Percentiles rank a stretch among this genome's conserved stretches.
Conservation (phyloP, 257 asterid genomes). For the Parsonsia alboflavescens region DNA sequence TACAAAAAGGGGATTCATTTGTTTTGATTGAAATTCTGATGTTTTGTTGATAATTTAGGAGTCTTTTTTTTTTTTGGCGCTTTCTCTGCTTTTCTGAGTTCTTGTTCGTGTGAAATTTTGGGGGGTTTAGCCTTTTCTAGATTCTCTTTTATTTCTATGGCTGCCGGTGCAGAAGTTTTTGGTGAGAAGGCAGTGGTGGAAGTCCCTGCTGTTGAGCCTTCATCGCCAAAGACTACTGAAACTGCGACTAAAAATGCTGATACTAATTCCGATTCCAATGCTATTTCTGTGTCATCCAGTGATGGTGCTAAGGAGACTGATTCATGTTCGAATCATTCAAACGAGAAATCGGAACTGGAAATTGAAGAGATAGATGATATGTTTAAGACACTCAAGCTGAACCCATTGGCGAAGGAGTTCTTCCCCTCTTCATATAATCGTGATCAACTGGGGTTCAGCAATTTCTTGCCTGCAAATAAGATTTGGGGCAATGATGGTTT, state of each 20-base stretch:
- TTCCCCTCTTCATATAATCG: conserved; percentile 65
- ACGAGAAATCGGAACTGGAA: conserved; percentile 56
- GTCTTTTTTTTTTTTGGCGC: conserved; percentile 8
- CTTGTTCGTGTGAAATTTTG: conserved; percentile 9
- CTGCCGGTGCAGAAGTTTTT: conserved; percentile 75
- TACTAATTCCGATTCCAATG: conserved; percentile 33
- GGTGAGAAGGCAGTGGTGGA: conserved; percentile 61
- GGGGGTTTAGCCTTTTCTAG: conserved; percentile 18
- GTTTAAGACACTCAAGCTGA: conserved; percentile 68
- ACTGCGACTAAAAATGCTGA: conserved; percentile 30
- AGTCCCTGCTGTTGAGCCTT: conserved; percentile 39
- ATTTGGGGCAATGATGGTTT: conserved; percentile 47
- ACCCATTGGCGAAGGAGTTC: conserved; percentile 90
- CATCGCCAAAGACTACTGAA: conserved; percentile 38
- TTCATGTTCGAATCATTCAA: conserved; percentile 30
- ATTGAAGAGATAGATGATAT: conserved; percentile 66
- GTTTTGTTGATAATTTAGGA: conserved; percentile 19
- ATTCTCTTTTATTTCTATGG: too few relatives aligned
- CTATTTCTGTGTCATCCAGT: conserved; percentile 20
- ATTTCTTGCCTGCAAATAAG: conserved; percentile 43
- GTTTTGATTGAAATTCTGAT: conserved; percentile 13
- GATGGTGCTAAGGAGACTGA: conserved; percentile 47
- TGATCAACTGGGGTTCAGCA: conserved; percentile 43
- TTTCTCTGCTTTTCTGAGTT: conserved; percentile 9
- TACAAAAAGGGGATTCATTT: conserved; percentile 13